Conservation (phyloP, 345 rosid genomes). For the Noccaea caerulescens region DNA sequence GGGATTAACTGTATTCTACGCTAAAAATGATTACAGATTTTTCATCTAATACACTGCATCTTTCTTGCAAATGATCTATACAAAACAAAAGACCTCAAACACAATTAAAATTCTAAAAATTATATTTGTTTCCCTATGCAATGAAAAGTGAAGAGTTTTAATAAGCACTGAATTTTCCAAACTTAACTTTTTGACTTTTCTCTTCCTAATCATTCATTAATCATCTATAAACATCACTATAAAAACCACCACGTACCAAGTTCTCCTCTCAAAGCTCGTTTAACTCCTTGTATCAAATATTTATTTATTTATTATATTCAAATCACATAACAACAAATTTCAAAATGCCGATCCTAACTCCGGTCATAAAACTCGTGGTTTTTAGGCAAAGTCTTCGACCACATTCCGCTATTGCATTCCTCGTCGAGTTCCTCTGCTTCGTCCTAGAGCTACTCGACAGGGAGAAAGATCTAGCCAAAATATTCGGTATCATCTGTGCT, state of each 20-base stretch:
- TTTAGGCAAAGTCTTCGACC: constrained; percentile 46
- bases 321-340: neutral
- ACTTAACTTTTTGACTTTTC: constrained; percentile 39
- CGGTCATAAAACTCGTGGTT: constrained; percentile 34
- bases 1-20: constrained; percentile 10
- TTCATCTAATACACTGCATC: neutral
- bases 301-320: neutral
- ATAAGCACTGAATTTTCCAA: constrained; percentile 22
- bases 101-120: neutral
- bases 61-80: neutral
- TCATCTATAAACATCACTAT: constrained; percentile 23
- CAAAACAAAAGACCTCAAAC: constrained; percentile 1
- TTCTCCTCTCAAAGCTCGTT: neutral
- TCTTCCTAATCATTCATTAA: constrained; percentile 25
- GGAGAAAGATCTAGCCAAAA: constrained; percentile 38
- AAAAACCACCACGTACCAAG: constrained; percentile 7
- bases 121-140: constrained; percentile 32
- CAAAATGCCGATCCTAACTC: constrained; percentile 38
- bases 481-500: constrained; percentile 38
- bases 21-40: neutral
- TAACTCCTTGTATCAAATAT: neutral
- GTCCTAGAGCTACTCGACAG: constrained; percentile 41
- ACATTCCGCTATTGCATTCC: constrained; percentile 42
- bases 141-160: constrained; percentile 27
- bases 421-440: constrained; percentile 43